Conservation (phyloP, 129 eudicot species). For the Centella asiatica region DNA sequence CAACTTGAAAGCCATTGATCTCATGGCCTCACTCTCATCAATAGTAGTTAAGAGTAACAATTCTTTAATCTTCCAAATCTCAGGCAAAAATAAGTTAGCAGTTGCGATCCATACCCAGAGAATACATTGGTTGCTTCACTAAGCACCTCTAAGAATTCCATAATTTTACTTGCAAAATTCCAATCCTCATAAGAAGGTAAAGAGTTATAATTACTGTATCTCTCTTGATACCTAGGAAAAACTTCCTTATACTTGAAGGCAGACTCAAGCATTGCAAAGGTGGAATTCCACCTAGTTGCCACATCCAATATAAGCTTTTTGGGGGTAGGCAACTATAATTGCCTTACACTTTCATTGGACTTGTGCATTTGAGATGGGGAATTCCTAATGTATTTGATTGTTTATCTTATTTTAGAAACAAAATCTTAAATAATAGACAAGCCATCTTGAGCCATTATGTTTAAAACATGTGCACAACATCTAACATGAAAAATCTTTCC, state of each 20-base stretch:
- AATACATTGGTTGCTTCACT: no score
- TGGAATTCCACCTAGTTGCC: slow-evolving; percentile 7
- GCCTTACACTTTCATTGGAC: neutral
- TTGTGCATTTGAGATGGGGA: neutral
- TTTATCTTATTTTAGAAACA: neutral
- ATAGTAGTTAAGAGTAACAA: neutral
- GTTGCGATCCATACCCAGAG: neutral
- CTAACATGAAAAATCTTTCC: slow-evolving; percentile 13
- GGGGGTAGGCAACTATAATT: neutral
- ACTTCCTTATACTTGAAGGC: neutral
- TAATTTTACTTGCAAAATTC: neutral
- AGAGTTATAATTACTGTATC: neutral
- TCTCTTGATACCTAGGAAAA: neutral
- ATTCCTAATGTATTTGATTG: neutral
- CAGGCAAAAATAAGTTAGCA: neutral
- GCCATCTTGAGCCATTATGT: slow-evolving; percentile 17
- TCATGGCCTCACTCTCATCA: neutral
- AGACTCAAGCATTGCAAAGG: neutral
- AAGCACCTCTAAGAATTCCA: slow-evolving; percentile 6
- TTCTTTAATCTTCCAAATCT: no score
- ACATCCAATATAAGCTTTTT: slow-evolving; percentile 1
- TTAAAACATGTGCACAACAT: slow-evolving; percentile 19
- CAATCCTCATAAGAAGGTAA: slow-evolving; percentile 3
- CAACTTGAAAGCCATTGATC: neutral
- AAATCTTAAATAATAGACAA: neutral